Evolutionary conservation across 139 green algal genomes (phyloP).

Genomic region (Marvania coccoides): DNA sequence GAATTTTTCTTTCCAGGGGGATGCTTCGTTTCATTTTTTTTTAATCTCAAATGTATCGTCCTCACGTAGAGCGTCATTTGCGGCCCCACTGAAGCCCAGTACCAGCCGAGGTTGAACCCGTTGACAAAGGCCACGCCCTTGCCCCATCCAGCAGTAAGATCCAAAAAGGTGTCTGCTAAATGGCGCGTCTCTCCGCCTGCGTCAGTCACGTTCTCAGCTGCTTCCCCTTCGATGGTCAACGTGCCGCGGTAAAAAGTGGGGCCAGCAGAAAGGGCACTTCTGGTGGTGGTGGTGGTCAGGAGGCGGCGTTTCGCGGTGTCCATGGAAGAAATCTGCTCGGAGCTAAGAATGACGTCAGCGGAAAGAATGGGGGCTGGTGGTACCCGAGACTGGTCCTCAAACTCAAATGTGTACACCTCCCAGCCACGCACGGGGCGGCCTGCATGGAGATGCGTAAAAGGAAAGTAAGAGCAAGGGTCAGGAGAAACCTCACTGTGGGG

Average conservation of each 20-base stretch:
- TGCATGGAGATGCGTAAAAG: neutral
- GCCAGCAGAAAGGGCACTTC: neutral
- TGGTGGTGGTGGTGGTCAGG: neutral
- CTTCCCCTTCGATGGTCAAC: neutral
- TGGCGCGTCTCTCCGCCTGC: neutral
- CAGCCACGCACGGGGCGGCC: neutral
- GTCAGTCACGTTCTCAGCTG: neutral
- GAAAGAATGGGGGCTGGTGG: neutral
- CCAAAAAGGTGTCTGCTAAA: constrained; percentile 40
- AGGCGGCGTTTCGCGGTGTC: no score
- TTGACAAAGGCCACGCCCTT: constrained; percentile 52
- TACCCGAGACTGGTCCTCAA: neutral
- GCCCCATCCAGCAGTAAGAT: constrained; percentile 21
- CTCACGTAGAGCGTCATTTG: constrained; percentile 51
- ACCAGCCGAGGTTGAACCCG: constrained; percentile 48
- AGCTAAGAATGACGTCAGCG: no score
- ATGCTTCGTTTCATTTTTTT: no score
- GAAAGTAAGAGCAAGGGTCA: neutral
- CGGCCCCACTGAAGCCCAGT: constrained; percentile 10
- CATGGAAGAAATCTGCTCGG: no score
- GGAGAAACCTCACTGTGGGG: no score
- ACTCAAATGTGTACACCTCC: neutral
- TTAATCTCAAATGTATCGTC: no score
- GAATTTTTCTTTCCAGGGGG: no score
- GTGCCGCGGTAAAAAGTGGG: neutral